These are phyloP conservation scores for Mycena alexandri DNA, from an alignment of 768 basidiomycete species.

Conservation along the genomic window DNA sequence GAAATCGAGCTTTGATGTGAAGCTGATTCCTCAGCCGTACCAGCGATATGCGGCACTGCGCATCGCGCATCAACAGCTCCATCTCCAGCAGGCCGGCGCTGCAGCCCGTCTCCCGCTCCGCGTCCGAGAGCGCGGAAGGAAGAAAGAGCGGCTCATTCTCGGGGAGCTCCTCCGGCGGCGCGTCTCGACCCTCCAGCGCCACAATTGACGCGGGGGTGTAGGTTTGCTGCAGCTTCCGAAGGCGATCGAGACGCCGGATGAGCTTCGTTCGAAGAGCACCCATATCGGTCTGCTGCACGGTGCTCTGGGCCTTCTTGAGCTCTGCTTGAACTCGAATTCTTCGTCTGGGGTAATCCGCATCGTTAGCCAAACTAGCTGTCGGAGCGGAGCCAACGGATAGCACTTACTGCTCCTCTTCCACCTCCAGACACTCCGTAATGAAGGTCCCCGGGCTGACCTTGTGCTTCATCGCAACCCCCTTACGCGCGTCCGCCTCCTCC, in stretches of 20 bases:
- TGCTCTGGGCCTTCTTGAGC: constrained; percentile 11
- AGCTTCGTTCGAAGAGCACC: background rate
- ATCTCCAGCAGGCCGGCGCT: background rate
- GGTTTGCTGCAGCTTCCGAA: background rate
- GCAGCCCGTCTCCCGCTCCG: background rate
- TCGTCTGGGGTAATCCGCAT: background rate
- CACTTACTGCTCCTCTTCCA: constrained; percentile 17
- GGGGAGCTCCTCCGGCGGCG: background rate
- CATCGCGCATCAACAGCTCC: background rate
- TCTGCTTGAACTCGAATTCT: constrained; percentile 36
- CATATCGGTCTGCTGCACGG: background rate
- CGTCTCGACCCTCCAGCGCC: background rate
- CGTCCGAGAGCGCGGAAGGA: background rate
- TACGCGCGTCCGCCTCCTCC: background rate
- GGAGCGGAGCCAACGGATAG: background rate
- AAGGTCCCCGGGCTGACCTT: constrained; percentile 6
- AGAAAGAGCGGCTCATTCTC: constrained; percentile 1
- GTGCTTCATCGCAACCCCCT: background rate
- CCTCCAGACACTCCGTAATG: background rate
- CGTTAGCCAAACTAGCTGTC: background rate
- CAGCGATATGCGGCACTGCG: background rate
- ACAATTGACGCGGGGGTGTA: background rate
- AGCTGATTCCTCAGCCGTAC: background rate
- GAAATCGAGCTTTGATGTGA: background rate
- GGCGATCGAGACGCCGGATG: background rate